Base-by-base conservation (phyloP, 345 rosid species). In the Psidium guajava region DNA sequence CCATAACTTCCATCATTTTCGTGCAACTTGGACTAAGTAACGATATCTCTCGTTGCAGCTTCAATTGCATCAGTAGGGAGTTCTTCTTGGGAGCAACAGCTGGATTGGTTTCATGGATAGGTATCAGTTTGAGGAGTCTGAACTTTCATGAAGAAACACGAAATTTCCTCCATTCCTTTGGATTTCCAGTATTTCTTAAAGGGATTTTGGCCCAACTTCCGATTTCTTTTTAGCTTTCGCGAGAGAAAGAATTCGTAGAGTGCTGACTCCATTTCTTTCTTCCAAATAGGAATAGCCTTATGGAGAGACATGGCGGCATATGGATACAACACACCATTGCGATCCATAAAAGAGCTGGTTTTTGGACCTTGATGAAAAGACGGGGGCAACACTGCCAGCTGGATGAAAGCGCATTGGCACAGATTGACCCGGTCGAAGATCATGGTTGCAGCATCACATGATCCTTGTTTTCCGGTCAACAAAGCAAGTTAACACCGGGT, bases 91-190 rank as follows among this genome's bases (percentile, higher is more conserved):
- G 94, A 2, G 93, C 98, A 69, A 96, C 99, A 27, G 82, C 86
- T 84, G 95, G 96, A 86, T 90, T 96, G 85, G 6, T 95, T 82
- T 91, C 92, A 61, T 96, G 98, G 98, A 85, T 96, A 92, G 99
- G 99, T 96, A 42, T 69, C 80, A 36, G 25, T 32, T 36, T 36
- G 47, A 21, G 80, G 22, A 69, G 80, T 40, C 80, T 36, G 42
- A 69, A 69, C 25, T 69, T 69, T 36, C 40, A 69, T 1, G 6
- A 18, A 36, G 80, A 69, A 69, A 69, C 53, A 55, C 11, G 28
- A 56, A 61, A 59, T 18, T 59, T 55, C 81, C 52, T 14, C 27
- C 54, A 42, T 54, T 16, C 42, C 56, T 55, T 56, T 42, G 42
- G 49, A 24, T 27, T 36, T 55, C 28, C 50, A 7, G 77, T 55